Conservation (phyloP, 805 yeast species). For the Yarrowia alimentaria region DNA sequence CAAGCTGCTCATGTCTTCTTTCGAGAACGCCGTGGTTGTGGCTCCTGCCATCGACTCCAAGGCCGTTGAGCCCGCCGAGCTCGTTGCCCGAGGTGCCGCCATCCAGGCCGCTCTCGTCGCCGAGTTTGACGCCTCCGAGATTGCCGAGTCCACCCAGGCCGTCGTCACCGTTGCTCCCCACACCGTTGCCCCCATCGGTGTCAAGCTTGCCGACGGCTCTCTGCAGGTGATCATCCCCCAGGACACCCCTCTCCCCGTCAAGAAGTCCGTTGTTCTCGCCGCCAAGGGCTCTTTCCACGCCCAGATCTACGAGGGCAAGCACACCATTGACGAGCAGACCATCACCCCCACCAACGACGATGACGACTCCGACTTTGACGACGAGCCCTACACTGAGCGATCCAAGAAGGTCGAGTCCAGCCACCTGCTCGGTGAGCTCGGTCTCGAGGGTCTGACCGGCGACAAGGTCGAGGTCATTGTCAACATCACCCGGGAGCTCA, state of each 20-base stretch:
- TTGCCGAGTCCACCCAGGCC: conserved; percentile 79
- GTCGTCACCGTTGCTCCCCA: conserved; percentile 87
- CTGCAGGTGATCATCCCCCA: conserved; percentile 72
- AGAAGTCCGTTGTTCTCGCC: conserved; percentile 65
- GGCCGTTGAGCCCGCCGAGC: conserved; percentile 84
- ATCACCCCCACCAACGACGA: conserved; percentile 60
- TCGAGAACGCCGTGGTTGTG: conserved; percentile 62
- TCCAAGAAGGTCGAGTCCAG: conserved; percentile 74
- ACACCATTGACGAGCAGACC: conserved; percentile 54
- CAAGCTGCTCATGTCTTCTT: conserved; percentile 63
- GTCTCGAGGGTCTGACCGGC: conserved; percentile 66
- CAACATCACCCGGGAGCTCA: conserved; percentile 64
- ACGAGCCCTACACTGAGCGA: conserved; percentile 84
- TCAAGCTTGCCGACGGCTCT: conserved; percentile 67
- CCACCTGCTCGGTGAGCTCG: conserved; percentile 71
- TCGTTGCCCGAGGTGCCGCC: conserved; percentile 92
- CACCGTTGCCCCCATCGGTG: conserved; percentile 77
- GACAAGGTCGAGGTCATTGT: conserved; percentile 62
- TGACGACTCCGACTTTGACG: conserved; percentile 60
- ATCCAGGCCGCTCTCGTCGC: conserved; percentile 84
- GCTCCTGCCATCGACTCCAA: conserved; percentile 76
- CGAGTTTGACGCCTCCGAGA: conserved; percentile 79
- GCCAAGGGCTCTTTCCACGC: conserved; percentile 63
- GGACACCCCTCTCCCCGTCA: conserved; percentile 89
- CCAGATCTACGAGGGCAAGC: conserved; percentile 80